phyloP scores from a whole-genome alignment of 495 filamentous ascomycete genomes.

The Chaetomium cochliodes region DNA sequence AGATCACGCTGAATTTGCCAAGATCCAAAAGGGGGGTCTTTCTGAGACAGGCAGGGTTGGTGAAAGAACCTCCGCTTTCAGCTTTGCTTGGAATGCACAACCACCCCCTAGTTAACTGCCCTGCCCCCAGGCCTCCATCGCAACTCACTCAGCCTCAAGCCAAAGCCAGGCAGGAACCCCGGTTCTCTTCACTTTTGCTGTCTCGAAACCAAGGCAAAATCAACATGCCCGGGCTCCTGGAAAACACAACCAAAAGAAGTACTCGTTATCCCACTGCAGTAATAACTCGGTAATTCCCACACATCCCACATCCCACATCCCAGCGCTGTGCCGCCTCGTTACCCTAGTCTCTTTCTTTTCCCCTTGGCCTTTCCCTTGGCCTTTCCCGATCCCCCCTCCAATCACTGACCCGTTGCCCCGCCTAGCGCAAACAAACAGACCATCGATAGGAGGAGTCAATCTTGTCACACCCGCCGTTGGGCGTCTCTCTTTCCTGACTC shows the following conservation, averaged over 20 bases:
- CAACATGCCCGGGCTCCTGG: conserved; percentile 35
- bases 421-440: conserved; percentile 18
- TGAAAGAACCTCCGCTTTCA: conserved; percentile 12
- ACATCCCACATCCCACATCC: too few species aligned
- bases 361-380: not conserved
- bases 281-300: conserved; percentile 26
- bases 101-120: not conserved
- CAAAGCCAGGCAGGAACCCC: conserved; percentile 8
- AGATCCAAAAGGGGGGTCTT: not conserved
- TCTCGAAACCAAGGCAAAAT: conserved; percentile 12
- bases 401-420: conserved; percentile 15
- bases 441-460: conserved; percentile 10
- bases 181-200: conserved; percentile 4
- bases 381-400: conserved; percentile 5
- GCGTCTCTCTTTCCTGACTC: conserved; percentile 17
- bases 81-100: conserved; percentile 7
- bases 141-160: conserved; percentile 12
- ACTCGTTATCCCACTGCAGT: conserved; percentile 26
- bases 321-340: conserved; percentile 3
- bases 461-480: conserved; percentile 20
- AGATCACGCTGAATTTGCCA: not conserved
- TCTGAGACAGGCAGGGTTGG: not conserved
- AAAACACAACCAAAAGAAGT: conserved; percentile 27
- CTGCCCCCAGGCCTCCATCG: conserved; percentile 7
- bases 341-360: not conserved